Conservation (phyloP, 176 grass and related monocot species). For the Typha latifolia region DNA sequence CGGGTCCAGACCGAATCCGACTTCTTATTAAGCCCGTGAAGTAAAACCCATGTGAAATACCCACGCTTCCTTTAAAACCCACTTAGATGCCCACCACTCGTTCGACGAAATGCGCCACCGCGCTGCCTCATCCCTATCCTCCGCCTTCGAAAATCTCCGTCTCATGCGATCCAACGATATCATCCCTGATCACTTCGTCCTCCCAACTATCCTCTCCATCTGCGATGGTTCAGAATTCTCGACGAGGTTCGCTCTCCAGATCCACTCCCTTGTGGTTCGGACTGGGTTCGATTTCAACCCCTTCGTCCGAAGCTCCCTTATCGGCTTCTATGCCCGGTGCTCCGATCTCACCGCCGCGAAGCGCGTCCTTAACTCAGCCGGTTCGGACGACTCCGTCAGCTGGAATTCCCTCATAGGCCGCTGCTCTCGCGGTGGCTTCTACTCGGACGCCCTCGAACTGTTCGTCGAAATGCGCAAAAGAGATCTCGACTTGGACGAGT, state of each 20-base stretch:
- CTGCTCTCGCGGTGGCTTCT: constrained; percentile 31
- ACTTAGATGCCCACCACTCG: background rate
- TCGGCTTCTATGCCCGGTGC: constrained; percentile 15
- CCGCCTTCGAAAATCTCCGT: constrained; percentile 12
- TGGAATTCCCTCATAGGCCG: constrained; percentile 48
- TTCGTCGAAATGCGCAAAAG: constrained; percentile 43
- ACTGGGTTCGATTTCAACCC: constrained; percentile 9
- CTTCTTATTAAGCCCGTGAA: no score
- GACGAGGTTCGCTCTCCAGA: background rate
- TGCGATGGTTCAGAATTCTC: background rate
- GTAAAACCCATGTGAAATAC: no score
- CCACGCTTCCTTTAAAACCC: background rate
- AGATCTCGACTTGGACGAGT: constrained; percentile 45
- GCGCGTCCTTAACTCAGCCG: background rate
- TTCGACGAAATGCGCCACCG: constrained; percentile 5
- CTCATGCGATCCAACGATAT: background rate
- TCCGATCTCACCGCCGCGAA: background rate
- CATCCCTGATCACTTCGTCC: constrained; percentile 5
- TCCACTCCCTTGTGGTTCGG: constrained; percentile 5
- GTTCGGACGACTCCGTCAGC: constrained; percentile 14
- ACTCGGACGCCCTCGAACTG: constrained; percentile 23
- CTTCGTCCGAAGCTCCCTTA: constrained; percentile 19
- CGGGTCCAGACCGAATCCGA: no score
- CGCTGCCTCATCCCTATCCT: background rate
- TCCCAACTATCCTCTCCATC: constrained; percentile 5